Conservation (phyloP, 148 eudicot genomes). For the Camellia japonica region DNA sequence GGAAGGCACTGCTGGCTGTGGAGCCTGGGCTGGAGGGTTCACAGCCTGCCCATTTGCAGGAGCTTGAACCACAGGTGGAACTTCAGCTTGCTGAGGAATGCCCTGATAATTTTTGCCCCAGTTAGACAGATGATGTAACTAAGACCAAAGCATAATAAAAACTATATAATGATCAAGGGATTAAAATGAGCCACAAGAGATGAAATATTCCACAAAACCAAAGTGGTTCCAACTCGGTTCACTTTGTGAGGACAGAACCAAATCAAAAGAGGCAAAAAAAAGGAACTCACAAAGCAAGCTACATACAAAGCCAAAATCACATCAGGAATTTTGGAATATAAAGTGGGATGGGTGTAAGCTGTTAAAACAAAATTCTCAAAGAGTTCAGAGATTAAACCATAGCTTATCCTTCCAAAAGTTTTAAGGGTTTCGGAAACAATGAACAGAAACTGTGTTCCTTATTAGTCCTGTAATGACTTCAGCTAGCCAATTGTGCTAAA, state of each 20-base stretch:
- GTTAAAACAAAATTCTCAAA: neutral
- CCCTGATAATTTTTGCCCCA: constrained; percentile 40
- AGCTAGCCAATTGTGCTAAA: neutral
- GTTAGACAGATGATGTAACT: neutral
- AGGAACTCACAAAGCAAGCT: neutral
- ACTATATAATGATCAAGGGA: neutral
- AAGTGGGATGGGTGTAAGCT: neutral
- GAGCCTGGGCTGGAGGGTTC: constrained; percentile 46
- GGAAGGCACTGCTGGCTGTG: constrained; percentile 59
- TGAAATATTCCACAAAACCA: constrained; percentile 1
- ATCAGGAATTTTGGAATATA: neutral
- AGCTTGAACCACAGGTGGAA: constrained; percentile 56
- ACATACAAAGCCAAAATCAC: neutral
- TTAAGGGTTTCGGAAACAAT: neutral
- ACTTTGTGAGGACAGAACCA: neutral
- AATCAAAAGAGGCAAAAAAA: neutral
- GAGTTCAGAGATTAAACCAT: neutral
- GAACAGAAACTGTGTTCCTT: neutral
- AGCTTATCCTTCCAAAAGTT: neutral
- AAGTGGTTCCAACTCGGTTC: neutral
- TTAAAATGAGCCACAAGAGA: constrained; percentile 1
- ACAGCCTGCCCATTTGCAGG: constrained; percentile 49
- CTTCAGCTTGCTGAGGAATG: constrained; percentile 73
- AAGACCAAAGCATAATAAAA: neutral
- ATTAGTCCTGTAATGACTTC: neutral